phyloP scores from a whole-genome alignment of 2,329 filamentous ascomycete genomes.

The Colletotrichum spaethianum region DNA sequence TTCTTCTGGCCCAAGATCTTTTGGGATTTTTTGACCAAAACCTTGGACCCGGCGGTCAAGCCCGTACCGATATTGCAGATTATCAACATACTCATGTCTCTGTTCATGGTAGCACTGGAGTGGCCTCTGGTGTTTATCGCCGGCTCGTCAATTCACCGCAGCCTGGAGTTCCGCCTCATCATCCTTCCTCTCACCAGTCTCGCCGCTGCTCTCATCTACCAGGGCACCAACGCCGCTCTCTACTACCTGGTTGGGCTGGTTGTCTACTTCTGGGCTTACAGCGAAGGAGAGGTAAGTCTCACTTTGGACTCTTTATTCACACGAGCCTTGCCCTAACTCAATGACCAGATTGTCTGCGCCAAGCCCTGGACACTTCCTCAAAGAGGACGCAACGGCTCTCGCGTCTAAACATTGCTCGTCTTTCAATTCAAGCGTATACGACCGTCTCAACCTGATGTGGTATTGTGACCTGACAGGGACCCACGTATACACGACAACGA shows the following conservation, averaged over 20 bases:
- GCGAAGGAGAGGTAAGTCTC: conserved; percentile 86
- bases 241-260: conserved; percentile 91
- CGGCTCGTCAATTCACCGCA: conserved; percentile 84
- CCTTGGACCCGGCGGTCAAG: conserved; percentile 87
- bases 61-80: conserved; percentile 91
- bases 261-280: conserved; percentile 97
- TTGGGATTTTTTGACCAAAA: conserved; percentile 95
- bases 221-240: conserved; percentile 90
- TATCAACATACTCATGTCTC: conserved; percentile 87
- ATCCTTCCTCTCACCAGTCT: conserved; percentile 85
- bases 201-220: conserved; percentile 85
- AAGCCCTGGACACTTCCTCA: conserved; percentile 80
- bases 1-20: conserved; percentile 99
- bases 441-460: conserved; percentile 23
- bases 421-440: conserved; percentile 2
- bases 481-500: conserved; percentile 13
- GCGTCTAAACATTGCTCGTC: conserved; percentile 18
- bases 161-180: conserved; percentile 87
- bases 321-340: conserved; percentile 40
- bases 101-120: conserved; percentile 87
- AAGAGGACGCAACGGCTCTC: conserved; percentile 55
- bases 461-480: conserved; percentile 15
- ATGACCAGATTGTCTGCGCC: conserved; percentile 73
- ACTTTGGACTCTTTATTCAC: not conserved
- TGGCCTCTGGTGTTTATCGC: conserved; percentile 88